Evolutionary conservation across 805 yeast species (phyloP), one percentile per base, ranked within the genome.

Genomic region (Wickerhamomyces chaumierensis): DNA sequence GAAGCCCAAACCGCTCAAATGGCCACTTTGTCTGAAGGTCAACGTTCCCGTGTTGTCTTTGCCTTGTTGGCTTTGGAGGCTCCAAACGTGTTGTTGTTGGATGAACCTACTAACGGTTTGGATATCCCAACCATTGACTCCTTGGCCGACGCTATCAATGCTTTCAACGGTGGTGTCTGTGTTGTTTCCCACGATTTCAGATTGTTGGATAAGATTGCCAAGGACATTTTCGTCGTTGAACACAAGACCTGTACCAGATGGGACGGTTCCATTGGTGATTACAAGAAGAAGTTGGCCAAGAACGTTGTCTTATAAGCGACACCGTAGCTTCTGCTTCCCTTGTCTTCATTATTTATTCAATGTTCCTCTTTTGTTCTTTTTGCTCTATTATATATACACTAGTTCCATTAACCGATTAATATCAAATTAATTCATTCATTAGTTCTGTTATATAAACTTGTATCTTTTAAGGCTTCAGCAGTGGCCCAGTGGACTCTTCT

Each of bases 111-210:
- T 50, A 92, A 92, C 75, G 97, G 97, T 74, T 73, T 92, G 65
- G 98, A 92, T 72, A 90, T 92, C 55, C 87, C 96, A 57, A 88
- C 98, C 38, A 92, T 92, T 60, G 98, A 92, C 66, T 92, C 98
- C 34, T 72, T 92, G 55, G 98, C 96, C 39, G 94, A 82, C 41
- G 98, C 98, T 48, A 90, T 92, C 61, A 80, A 87, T 49, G 81
- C 76, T 25, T 92, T 84, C 73, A 83, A 80, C 59, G 98, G 98
- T 68, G 98, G 98, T 74, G 96, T 90, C 39, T 94, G 87, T 49
- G 95, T 92, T 42, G 98, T 92, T 48, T 87, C 96, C 45, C 98
- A 92, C 75, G 98, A 92, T 70, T 92, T 92, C 90, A 81, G 97
- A 69, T 75, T 92, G 56, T 74, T 92, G 63, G 96, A 90, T 65